Evolutionary conservation across 495 filamentous ascomycete species (phyloP), one percentile per base, ranked within the genome.

Genomic region (Arthonia radiata): DNA sequence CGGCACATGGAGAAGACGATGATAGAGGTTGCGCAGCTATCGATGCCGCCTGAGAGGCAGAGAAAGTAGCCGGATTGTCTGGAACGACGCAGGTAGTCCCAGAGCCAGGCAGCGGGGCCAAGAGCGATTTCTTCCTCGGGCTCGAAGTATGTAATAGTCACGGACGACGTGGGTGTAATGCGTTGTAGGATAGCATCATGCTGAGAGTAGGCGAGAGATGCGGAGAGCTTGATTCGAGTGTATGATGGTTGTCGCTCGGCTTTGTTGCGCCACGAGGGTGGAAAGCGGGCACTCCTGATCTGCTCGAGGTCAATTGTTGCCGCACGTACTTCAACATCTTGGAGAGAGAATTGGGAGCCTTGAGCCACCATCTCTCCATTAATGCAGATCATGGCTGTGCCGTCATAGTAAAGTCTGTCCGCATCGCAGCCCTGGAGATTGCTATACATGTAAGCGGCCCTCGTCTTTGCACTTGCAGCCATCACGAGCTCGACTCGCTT

Each of bases 281-380:
- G 34, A 13, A 43, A 57, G 1, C 74, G 50, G 31, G 50, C 63
- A 1, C 48, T 44, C 11, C 71, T 42, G 3, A 83, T 72, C 31
- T 77, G 68, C 39, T 83, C 76, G 3, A 91, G 56, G 32, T 89
- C 79, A 3, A 82, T 57, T 2, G 72, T 79, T 5, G 80, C 79
- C 2, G 68, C 76, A 18, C 77, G 48, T 8, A 90, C 75, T 39
- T 89, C 79, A n/a, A 86, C 73, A 32, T 86, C 79, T 15, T 66
- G 60, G 10, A 91, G 46, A 4, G 56, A 66, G 47, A 82, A 89
- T 40, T 79, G 75, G 2, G 61, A 61, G 15, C 61, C 66, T 47
- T 74, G 72, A 3, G 63, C 77, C 4, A 82, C 56, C 24, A 75
- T 52, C 3, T 67, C 50, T 17, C 73, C 77, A 30, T 82, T 81